Evolutionary conservation across 305 asterid genomes (phyloP).

Genomic region (Ilex paraguariensis): DNA sequence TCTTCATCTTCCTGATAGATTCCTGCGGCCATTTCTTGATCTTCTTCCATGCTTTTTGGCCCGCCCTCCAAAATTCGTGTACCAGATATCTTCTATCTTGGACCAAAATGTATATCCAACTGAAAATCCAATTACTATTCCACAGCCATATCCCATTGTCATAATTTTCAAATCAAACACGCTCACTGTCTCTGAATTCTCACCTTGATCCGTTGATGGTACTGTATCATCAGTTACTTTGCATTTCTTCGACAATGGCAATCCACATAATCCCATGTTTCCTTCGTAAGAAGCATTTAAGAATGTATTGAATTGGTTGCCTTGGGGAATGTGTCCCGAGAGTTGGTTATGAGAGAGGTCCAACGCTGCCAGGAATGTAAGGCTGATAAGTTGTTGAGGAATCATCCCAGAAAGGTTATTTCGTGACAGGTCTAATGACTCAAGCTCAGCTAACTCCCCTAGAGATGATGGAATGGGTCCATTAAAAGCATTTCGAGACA

Average conservation of each 20-base stretch:
- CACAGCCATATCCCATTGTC: neutral
- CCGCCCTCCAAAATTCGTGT: neutral
- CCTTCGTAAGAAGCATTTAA: conserved; percentile 3
- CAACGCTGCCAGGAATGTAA: conserved; percentile 5
- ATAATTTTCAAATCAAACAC: neutral
- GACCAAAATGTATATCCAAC: neutral
- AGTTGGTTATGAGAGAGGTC: conserved; percentile 10
- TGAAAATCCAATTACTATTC: neutral
- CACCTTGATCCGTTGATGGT: neutral
- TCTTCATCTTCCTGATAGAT: no score
- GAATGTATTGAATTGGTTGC: conserved; percentile 11
- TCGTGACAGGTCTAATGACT: conserved; percentile 9
- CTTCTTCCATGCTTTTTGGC: neutral
- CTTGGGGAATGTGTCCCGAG: neutral
- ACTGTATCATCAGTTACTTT: neutral
- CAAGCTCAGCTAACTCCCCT: neutral
- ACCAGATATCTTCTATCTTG: neutral
- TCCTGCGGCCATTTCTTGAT: neutral
- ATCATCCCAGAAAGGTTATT: conserved; percentile 7
- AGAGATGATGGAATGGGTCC: conserved; percentile 3
- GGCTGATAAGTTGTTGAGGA: neutral
- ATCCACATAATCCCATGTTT: conserved; percentile 7
- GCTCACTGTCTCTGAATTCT: neutral
- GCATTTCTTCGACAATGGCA: conserved; percentile 5
- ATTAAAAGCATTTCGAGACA: conserved; percentile 1